Percentiles rank a stretch among this genome's conserved stretches.
Conservation (phyloP, 495 filamentous ascomycete genomes). For the Lichenothelia convexa region DNA sequence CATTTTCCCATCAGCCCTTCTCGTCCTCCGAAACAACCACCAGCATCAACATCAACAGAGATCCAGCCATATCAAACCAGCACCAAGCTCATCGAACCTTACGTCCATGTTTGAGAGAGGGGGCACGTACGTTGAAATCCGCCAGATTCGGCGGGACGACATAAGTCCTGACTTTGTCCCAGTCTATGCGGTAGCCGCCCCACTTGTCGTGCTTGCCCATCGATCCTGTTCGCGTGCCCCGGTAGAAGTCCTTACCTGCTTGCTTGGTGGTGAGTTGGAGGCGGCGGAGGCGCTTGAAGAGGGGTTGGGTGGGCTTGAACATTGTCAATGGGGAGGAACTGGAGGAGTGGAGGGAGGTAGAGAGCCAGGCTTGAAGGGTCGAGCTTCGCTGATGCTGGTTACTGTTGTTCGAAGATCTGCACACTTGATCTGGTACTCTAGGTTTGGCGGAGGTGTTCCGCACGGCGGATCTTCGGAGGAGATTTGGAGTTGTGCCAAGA, state of each 20-base stretch:
- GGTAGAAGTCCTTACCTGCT: constrained; percentile 87
- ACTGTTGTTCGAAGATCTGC: background rate
- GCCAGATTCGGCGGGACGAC: constrained; percentile 50
- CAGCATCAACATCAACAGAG: background rate
- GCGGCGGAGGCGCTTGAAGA: constrained; percentile 48
- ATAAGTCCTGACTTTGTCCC: constrained; percentile 76
- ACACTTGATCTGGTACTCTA: background rate
- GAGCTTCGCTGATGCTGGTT: too few relatives aligned
- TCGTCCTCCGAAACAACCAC: background rate
- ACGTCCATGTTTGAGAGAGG: background rate
- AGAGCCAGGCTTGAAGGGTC: too few relatives aligned
- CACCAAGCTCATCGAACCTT: background rate
- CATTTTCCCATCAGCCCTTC: constrained; percentile 1
- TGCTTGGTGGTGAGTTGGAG: constrained; percentile 75
- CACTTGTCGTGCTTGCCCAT: constrained; percentile 75
- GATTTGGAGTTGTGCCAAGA: constrained; percentile 4
- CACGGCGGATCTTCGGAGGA: background rate
- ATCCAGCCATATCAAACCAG: background rate
- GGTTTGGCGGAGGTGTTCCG: background rate
- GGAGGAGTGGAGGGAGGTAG: too few relatives aligned
- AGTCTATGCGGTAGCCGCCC: constrained; percentile 71
- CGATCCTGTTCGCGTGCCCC: constrained; percentile 73
- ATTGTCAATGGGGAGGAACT: too few relatives aligned
- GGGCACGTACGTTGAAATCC: constrained; percentile 48
- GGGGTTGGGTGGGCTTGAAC: constrained; percentile 51